Conservation (phyloP, 2,329 filamentous ascomycete genomes). For the Arthroderma sp. region DNA sequence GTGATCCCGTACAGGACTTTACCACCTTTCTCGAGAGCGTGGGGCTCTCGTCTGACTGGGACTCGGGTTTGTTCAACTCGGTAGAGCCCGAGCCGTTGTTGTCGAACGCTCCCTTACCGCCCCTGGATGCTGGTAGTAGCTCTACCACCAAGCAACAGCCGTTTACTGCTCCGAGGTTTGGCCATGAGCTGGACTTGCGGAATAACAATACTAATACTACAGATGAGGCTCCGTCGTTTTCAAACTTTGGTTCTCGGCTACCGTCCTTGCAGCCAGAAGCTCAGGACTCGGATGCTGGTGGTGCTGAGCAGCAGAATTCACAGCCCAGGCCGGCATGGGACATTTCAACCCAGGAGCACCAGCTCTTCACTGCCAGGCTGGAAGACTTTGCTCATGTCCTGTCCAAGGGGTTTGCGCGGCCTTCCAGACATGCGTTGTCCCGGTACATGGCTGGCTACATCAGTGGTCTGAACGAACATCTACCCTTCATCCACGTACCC, state of each 20-base stretch:
- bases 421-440: constrained; percentile 38
- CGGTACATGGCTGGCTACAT: constrained; percentile 42
- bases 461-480: constrained; percentile 40
- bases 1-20: constrained; percentile 40
- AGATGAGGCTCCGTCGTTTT: constrained; percentile 36
- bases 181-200: constrained; percentile 30
- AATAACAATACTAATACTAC: constrained; percentile 20
- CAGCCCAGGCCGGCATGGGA: constrained; percentile 36
- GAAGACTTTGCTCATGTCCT: constrained; percentile 37
- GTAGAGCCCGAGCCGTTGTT: constrained; percentile 15
- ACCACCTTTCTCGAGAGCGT: constrained; percentile 39
- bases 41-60: constrained; percentile 39
- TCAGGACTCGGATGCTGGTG: constrained; percentile 33
- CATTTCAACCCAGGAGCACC: constrained; percentile 36
- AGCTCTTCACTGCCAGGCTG: constrained; percentile 34
- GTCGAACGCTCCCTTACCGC: constrained; percentile 28
- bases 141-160: not conserved
- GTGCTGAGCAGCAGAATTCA: constrained; percentile 29
- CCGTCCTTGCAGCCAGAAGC: constrained; percentile 38
- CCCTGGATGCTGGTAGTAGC: too few species aligned
- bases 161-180: constrained; percentile 23
- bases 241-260: constrained; percentile 38
- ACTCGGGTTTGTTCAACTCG: constrained; percentile 35
- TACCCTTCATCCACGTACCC: constrained; percentile 42
- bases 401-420: constrained; percentile 37